These are phyloP conservation scores for Paramecium caudatum DNA, from an alignment of 73 alveolate genomes.

Conservation along the genomic window DNA sequence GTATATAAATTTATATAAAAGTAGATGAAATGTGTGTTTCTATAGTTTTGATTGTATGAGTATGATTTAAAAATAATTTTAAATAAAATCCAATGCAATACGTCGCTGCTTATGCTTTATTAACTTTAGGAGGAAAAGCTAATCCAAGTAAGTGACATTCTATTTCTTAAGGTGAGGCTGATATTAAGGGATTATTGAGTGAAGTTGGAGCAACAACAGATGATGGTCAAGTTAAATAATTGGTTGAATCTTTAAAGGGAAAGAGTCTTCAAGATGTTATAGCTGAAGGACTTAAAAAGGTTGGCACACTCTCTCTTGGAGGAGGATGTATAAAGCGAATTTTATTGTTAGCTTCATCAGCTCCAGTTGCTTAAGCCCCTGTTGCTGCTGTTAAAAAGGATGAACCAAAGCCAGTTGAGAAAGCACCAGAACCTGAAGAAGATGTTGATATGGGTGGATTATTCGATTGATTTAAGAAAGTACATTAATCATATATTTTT, in stretches of 20 bases:
- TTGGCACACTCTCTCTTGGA: conserved; percentile 14
- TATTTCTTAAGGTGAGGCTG: conserved; percentile 34
- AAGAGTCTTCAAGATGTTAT: conserved; percentile 44
- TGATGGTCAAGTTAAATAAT: not conserved
- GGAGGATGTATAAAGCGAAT: conserved; percentile 34
- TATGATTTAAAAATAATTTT: conserved; percentile 33
- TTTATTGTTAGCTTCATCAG: conserved; percentile 4
- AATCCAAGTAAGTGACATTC: conserved; percentile 19
- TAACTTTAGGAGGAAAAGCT: conserved; percentile 64
- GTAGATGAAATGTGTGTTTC: too few relatives aligned
- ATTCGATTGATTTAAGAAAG: conserved; percentile 60
- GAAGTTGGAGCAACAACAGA: conserved; percentile 58
- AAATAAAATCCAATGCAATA: conserved; percentile 50
- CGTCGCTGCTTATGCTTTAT: conserved; percentile 71
- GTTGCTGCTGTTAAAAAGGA: conserved; percentile 47
- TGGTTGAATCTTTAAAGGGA: conserved; percentile 47
- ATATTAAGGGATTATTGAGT: conserved; percentile 39
- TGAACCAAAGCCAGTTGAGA: conserved; percentile 63
- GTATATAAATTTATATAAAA: not conserved
- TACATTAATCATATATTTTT: conserved; percentile 36
- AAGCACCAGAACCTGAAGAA: conserved; percentile 70
- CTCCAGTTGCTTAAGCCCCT: conserved; percentile 23
- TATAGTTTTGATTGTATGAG: too few relatives aligned
- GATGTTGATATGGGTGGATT: conserved; percentile 71
- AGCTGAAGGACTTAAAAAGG: conserved; percentile 43